phyloP scores from a whole-genome alignment of 208 protist genomes.

The Giardia duodenalis region DNA sequence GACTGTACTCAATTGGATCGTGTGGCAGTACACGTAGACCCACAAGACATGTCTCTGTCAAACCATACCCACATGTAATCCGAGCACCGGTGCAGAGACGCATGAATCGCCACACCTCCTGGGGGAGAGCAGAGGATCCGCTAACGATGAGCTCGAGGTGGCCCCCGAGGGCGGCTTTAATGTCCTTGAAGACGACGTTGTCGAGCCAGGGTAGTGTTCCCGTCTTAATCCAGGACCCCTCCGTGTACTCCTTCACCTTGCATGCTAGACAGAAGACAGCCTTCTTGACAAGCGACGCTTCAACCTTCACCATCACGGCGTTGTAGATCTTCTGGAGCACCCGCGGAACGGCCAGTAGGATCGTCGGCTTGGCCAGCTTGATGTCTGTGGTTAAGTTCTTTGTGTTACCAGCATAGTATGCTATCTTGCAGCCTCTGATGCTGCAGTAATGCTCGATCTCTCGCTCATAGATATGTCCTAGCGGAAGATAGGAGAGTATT shows the following conservation, averaged over 20 bases:
- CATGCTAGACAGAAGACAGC: not conserved
- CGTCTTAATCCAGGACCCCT: not conserved
- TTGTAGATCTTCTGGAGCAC: constrained; percentile 18
- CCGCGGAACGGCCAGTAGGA: not conserved
- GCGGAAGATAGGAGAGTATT: constrained; percentile 22
- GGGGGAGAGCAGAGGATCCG: not conserved
- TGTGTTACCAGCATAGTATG: not conserved
- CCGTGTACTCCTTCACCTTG: not conserved
- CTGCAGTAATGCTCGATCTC: not conserved
- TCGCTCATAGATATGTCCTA: constrained; percentile 13
- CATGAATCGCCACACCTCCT: not conserved
- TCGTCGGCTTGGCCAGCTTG: not conserved
- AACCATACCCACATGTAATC: constrained; percentile 12
- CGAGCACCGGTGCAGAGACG: not conserved
- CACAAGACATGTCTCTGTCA: not conserved
- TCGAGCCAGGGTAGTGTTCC: not conserved
- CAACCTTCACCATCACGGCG: not conserved
- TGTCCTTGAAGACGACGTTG: not conserved
- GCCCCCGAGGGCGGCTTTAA: constrained; percentile 8
- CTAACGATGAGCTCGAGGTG: not conserved
- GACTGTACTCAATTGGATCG: not conserved
- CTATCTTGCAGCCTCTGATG: not conserved
- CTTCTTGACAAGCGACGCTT: not conserved
- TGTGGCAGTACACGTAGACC: not conserved
- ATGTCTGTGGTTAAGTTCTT: constrained; percentile 21